phyloP scores from a whole-genome alignment of 495 filamentous ascomycete species.

The Stereocaulon alpinum region DNA sequence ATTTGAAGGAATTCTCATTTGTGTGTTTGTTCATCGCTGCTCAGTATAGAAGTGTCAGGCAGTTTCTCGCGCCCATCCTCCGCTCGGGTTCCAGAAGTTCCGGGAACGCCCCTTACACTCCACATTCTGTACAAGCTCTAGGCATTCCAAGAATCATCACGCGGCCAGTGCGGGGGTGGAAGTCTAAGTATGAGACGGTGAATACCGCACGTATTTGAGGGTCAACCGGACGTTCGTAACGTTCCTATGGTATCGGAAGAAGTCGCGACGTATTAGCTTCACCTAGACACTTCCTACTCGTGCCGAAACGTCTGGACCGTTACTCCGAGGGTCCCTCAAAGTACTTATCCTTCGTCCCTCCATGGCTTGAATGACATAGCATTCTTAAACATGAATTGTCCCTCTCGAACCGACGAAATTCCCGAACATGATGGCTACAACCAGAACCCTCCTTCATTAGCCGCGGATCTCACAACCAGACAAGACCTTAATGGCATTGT shows the following conservation, averaged over 20 bases:
- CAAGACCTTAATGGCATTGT: slow-evolving; percentile 53
- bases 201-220: neutral
- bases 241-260: slow-evolving; percentile 1
- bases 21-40: neutral
- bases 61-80: neutral
- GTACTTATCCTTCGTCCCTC: neutral
- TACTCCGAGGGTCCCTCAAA: neutral
- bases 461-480: slow-evolving; percentile 48
- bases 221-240: neutral
- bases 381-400: slow-evolving; percentile 46
- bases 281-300: neutral
- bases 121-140: neutral
- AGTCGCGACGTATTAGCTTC: slow-evolving; percentile 12
- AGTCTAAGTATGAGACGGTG: neutral
- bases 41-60: neutral
- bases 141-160: neutral
- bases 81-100: neutral
- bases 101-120: neutral
- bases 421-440: slow-evolving; percentile 46
- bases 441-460: slow-evolving; percentile 47
- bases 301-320: neutral
- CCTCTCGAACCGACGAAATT: slow-evolving; percentile 51
- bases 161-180: neutral
- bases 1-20: neutral
- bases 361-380: neutral